A percentile compares a stretch with the other conserved stretches of the same genome.
These are phyloP conservation scores for Aureoboletus auriporus DNA, from an alignment of 768 basidiomycete species.

Conservation along the genomic window DNA sequence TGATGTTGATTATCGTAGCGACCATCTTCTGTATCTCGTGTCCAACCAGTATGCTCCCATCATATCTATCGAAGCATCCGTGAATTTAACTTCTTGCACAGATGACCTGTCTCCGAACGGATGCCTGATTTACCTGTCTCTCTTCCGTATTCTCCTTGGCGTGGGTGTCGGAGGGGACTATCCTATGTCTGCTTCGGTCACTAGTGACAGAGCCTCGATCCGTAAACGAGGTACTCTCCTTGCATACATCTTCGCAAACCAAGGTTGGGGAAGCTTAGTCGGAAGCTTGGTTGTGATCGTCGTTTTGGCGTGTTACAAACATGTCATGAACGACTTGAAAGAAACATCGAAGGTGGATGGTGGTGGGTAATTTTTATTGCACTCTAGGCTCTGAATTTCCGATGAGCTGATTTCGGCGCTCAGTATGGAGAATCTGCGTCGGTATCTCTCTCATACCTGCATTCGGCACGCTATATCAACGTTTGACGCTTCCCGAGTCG, in stretches of 20 bases:
- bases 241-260: slow-evolving; percentile 72
- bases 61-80: background rate
- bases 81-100: slow-evolving; percentile 11
- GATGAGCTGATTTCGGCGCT: background rate
- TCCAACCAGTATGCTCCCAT: slow-evolving; percentile 46
- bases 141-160: slow-evolving; percentile 71
- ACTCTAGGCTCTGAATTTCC: background rate
- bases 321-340: slow-evolving; percentile 54
- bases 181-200: slow-evolving; percentile 69
- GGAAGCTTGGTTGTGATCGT: slow-evolving; percentile 62
- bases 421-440: slow-evolving; percentile 70
- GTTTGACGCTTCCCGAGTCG: slow-evolving; percentile 69
- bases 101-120: slow-evolving; percentile 47
- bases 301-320: slow-evolving; percentile 59
- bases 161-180: slow-evolving; percentile 80
- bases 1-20: slow-evolving; percentile 76
- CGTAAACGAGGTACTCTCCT: slow-evolving; percentile 69
- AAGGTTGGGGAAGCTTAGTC: slow-evolving; percentile 73
- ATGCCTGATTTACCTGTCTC: slow-evolving; percentile 56
- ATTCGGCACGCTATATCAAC: slow-evolving; percentile 70
- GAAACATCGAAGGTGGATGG: slow-evolving; percentile 67
- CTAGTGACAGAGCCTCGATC: slow-evolving; percentile 62
- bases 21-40: slow-evolving; percentile 67
- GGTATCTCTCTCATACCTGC: slow-evolving; percentile 76
- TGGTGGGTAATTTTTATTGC: slow-evolving; percentile 36